These are phyloP conservation scores for Starmerella sirachaensis DNA, from an alignment of 805 yeast species.

Conservation along the genomic window DNA sequence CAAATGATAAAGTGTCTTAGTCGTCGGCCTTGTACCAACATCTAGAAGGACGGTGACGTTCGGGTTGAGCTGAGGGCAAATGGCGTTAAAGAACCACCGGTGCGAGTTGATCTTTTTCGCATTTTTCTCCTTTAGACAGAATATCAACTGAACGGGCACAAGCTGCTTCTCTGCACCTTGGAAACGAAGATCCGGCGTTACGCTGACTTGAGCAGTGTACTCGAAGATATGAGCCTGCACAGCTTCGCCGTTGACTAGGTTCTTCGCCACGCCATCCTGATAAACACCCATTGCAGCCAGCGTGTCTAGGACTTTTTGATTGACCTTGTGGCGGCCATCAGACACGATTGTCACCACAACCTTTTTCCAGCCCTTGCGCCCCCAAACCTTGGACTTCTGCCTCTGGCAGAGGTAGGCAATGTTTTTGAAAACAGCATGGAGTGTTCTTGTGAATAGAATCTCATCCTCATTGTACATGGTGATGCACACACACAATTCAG, in stretches of 20 bases:
- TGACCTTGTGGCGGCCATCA: constrained; percentile 87
- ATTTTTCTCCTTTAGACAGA: constrained; percentile 85
- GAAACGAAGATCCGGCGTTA: constrained; percentile 79
- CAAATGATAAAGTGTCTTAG: constrained; percentile 74
- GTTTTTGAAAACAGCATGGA: constrained; percentile 89
- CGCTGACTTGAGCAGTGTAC: constrained; percentile 87
- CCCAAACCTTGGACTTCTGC: constrained; percentile 80
- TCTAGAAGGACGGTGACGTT: constrained; percentile 80
- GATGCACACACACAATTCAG: constrained; percentile 80
- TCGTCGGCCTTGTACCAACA: constrained; percentile 96
- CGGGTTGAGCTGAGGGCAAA: constrained; percentile 85
- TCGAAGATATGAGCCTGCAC: constrained; percentile 93
- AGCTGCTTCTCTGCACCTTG: constrained; percentile 74
- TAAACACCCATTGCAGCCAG: constrained; percentile 92
- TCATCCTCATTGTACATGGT: constrained; percentile 98
- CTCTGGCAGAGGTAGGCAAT: constrained; percentile 78
- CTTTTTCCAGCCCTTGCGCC: constrained; percentile 93
- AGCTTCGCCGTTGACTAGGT: constrained; percentile 78
- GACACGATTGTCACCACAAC: constrained; percentile 83
- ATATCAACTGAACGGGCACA: constrained; percentile 84
- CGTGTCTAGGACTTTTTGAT: constrained; percentile 72
- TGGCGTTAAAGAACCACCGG: constrained; percentile 92
- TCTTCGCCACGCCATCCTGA: constrained; percentile 95
- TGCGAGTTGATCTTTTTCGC: constrained; percentile 93
- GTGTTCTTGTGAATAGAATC: constrained; percentile 74